Conservation (phyloP, 2,329 filamentous ascomycete species). For the Allantophomopsis lycopodina region DNA sequence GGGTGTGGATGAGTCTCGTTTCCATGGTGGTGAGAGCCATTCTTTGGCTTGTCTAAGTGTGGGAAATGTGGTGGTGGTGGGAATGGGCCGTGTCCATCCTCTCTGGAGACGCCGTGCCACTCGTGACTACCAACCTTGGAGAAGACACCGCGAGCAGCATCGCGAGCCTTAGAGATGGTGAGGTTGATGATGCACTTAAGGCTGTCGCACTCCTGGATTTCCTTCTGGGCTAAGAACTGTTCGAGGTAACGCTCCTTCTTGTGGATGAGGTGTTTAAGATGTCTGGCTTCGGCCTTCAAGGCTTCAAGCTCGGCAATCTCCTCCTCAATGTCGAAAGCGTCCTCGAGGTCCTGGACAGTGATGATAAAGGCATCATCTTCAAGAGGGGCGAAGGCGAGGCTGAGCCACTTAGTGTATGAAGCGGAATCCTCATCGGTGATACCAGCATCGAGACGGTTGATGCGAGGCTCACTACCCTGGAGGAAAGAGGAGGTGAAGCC, state of each 20-base stretch:
- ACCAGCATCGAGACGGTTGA: neutral
- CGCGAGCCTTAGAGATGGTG: conserved; percentile 24
- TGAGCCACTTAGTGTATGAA: neutral
- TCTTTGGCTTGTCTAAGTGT: conserved; percentile 13
- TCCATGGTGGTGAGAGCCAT: conserved; percentile 10
- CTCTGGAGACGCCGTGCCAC: conserved; percentile 8
- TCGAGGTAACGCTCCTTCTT: conserved; percentile 22
- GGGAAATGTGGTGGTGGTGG: conserved; percentile 9
- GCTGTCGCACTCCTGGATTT: conserved; percentile 23
- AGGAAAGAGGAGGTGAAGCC: conserved; percentile 30
- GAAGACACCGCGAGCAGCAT: conserved; percentile 20
- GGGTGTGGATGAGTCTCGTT: conserved; percentile 11
- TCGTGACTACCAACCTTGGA: conserved; percentile 10
- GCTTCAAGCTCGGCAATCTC: conserved; percentile 30
- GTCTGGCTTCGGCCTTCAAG: conserved; percentile 25
- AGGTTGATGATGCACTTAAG: conserved; percentile 27
- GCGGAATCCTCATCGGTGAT: neutral
- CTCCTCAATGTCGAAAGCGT: conserved; percentile 21
- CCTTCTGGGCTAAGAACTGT: conserved; percentile 20
- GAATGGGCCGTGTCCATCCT: conserved; percentile 9
- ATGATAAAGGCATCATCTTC: conserved; percentile 5
- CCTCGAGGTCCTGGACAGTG: conserved; percentile 20
- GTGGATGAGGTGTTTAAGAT: conserved; percentile 27
- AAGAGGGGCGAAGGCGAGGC: neutral
- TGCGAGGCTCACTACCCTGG: conserved; percentile 18